phyloP scores from a whole-genome alignment of 2,329 filamentous ascomycete species.

The Penicillium brevicompactum region DNA sequence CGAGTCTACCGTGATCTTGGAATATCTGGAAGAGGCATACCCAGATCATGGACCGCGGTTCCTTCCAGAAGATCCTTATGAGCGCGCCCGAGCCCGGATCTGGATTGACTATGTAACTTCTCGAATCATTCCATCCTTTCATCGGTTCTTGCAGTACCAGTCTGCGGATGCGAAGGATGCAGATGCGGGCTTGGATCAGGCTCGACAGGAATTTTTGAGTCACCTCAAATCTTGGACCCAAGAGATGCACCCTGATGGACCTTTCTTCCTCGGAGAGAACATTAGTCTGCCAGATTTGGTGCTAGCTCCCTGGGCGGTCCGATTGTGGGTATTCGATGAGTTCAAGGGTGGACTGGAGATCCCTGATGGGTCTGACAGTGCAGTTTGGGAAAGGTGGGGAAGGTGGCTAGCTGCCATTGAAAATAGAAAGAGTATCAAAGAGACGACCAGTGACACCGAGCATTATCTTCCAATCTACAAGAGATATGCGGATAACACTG shows the following conservation, averaged over 20 bases:
- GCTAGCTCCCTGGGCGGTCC: conserved; percentile 71
- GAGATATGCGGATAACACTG: conserved; percentile 67
- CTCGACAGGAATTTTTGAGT: conserved; percentile 59
- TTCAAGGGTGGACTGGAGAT: conserved; percentile 66
- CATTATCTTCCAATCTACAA: conserved; percentile 70
- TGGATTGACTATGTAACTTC: conserved; percentile 74
- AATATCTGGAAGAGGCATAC: conserved; percentile 75
- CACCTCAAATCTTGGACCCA: conserved; percentile 62
- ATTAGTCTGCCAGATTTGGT: conserved; percentile 71
- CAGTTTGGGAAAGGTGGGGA: conserved; percentile 66
- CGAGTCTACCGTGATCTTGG: conserved; percentile 71
- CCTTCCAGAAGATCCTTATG: conserved; percentile 64
- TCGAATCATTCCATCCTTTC: conserved; percentile 69
- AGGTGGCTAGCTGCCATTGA: conserved; percentile 64
- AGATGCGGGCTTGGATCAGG: conserved; percentile 49
- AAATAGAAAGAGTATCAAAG: conserved; percentile 62
- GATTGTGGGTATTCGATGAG: conserved; percentile 73
- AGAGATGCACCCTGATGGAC: conserved; percentile 64
- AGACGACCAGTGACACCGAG: conserved; percentile 69
- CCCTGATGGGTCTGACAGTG: conserved; percentile 57
- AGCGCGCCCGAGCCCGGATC: conserved; percentile 65
- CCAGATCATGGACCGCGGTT: conserved; percentile 54
- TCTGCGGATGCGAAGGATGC: conserved; percentile 36
- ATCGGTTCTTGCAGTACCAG: conserved; percentile 60
- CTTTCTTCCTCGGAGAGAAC: conserved; percentile 67